Conservation (phyloP, 768 basidiomycete genomes). For the Porpolomopsis calyptriformis region DNA sequence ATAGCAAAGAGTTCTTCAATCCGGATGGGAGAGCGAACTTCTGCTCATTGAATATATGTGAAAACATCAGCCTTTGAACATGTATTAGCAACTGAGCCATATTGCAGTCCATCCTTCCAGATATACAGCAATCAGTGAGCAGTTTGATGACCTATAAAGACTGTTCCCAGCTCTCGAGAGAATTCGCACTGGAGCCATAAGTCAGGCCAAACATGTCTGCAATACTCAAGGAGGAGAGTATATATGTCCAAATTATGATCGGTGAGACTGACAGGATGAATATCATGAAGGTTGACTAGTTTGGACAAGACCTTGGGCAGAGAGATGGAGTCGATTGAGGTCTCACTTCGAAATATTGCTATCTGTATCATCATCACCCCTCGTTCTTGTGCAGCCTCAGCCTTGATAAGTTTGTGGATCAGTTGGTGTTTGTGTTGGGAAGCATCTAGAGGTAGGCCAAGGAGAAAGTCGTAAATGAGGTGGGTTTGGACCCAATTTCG, state of each 20-base stretch:
- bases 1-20: constrained; percentile 11
- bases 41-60: constrained; percentile 6
- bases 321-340: neutral
- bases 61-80: constrained; percentile 12
- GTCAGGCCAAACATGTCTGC: constrained; percentile 8
- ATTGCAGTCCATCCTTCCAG: constrained; percentile 16
- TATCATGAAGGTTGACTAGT: neutral
- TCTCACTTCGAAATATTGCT: constrained; percentile 15
- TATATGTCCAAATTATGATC: constrained; percentile 1
- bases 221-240: constrained; percentile 7
- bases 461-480: constrained; percentile 16
- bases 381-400: constrained; percentile 8
- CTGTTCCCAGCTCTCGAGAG: neutral
- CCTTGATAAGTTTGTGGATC: constrained; percentile 10
- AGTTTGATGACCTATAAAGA: constrained; percentile 1
- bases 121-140: constrained; percentile 11
- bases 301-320: neutral
- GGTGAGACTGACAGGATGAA: neutral
- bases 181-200: constrained; percentile 6
- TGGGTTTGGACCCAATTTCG: constrained; percentile 7
- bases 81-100: constrained; percentile 12
- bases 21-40: constrained; percentile 7
- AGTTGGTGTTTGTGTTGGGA: constrained; percentile 5
- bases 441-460: constrained; percentile 12
- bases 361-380: constrained; percentile 16